These are phyloP conservation scores for Miscanthus lutarioriparius DNA, from an alignment of 176 grass and related monocot genomes.

Conservation along the genomic window DNA sequence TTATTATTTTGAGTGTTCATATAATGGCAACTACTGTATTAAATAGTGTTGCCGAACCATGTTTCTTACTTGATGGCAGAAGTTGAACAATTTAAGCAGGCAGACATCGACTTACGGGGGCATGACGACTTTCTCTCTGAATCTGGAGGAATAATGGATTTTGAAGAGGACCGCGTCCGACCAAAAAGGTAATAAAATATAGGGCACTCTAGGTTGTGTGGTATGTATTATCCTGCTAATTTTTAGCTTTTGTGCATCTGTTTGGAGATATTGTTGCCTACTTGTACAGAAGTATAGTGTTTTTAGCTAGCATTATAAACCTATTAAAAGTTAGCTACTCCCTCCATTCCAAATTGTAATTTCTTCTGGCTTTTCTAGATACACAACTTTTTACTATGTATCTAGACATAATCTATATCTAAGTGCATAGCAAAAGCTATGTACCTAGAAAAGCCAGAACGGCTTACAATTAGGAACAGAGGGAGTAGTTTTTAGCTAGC, in stretches of 20 bases:
- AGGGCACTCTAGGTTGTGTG: neutral
- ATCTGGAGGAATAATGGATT: slow-evolving; percentile 96
- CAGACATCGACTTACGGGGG: slow-evolving; percentile 79
- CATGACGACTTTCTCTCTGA: slow-evolving; percentile 83
- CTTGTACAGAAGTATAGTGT: neutral
- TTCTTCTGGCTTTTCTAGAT: neutral
- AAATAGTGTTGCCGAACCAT: slow-evolving; percentile 72
- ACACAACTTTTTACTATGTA: neutral
- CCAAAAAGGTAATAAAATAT: slow-evolving; percentile 77
- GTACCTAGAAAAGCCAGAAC: neutral
- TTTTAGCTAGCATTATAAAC: neutral
- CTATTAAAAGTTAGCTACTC: neutral
- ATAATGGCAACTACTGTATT: slow-evolving; percentile 50
- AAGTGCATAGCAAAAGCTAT: neutral
- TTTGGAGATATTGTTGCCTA: neutral
- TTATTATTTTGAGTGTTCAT: slow-evolving; percentile 32
- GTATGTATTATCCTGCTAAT: slow-evolving; percentile 3
- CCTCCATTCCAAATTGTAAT: neutral
- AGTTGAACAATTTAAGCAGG: slow-evolving; percentile 97
- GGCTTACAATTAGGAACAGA: neutral
- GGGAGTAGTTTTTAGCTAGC: neutral
- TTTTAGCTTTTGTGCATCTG: neutral
- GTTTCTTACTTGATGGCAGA: slow-evolving; percentile 95
- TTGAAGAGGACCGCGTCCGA: slow-evolving; percentile 95
- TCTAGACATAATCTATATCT: neutral